Evolutionary conservation across 116 monocot genomes (phyloP).

Genomic region (Cymodocea nodosa): DNA sequence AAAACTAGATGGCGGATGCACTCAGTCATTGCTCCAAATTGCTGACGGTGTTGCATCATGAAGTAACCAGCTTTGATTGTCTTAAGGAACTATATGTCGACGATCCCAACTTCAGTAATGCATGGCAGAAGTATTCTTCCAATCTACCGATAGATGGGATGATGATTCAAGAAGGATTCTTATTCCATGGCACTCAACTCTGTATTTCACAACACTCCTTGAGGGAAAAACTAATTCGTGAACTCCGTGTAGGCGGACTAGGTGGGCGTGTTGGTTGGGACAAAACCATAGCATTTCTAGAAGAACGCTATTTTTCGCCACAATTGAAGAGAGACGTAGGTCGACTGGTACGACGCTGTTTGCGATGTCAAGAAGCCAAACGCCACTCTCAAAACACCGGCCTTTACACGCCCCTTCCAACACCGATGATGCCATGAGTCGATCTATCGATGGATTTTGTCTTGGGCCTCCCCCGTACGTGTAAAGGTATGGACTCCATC

Average conservation of each 20-base stretch:
- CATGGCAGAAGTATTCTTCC: neutral
- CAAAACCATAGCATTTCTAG: neutral
- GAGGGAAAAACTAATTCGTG: neutral
- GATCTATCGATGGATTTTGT: neutral
- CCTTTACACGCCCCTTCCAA: neutral
- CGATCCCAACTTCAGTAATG: neutral
- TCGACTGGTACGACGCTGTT: neutral
- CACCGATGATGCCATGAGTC: neutral
- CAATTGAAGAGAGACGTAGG: constrained; percentile 3
- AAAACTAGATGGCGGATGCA: neutral
- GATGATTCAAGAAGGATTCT: neutral
- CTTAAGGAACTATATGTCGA: neutral
- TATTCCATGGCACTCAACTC: neutral
- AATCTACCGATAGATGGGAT: neutral
- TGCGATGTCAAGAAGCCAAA: neutral
- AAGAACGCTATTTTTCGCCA: neutral
- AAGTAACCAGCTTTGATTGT: neutral
- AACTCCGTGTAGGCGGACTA: neutral
- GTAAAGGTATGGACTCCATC: neutral
- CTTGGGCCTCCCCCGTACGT: neutral
- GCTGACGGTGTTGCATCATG: neutral
- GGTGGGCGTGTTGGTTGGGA: constrained; percentile 2
- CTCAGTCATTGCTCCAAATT: too few relatives aligned
- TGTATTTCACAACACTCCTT: neutral
- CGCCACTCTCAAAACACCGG: neutral